Evolutionary conservation across 225 moss, liverwort and hornwort species (phyloP).

Genomic region (Bryoerythrophyllum caledonicum): DNA sequence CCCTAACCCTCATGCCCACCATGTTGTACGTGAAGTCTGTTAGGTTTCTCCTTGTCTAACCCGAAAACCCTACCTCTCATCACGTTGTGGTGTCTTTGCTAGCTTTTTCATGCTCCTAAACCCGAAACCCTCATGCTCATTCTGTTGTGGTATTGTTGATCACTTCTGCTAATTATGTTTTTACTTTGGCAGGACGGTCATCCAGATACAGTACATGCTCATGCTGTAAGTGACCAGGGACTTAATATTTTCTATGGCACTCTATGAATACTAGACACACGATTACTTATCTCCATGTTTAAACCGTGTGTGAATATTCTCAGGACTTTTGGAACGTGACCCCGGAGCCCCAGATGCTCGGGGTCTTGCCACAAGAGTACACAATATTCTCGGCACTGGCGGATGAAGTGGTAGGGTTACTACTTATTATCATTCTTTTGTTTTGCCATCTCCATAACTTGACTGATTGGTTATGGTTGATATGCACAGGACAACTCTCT

Average conservation of each 20-base stretch:
- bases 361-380: slow-evolving; percentile 49
- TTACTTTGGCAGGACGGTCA: slow-evolving; percentile 32
- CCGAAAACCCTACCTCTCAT: too few species aligned
- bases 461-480: not conserved
- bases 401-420: slow-evolving; percentile 38
- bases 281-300: not conserved
- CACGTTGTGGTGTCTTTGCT: too few species aligned
- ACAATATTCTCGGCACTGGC: slow-evolving; percentile 53
- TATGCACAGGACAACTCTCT: slow-evolving; percentile 51
- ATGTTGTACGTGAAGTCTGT: too few species aligned
- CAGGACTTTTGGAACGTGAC: slow-evolving; percentile 57
- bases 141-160: too few species aligned
- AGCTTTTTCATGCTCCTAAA: too few species aligned
- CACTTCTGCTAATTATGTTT: not conserved
- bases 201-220: slow-evolving; percentile 29
- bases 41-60: too few species aligned
- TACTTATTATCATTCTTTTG: not conserved
- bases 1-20: too few species aligned
- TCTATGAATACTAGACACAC: not conserved
- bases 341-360: slow-evolving; percentile 52
- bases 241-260: not conserved
- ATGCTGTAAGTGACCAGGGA: slow-evolving; percentile 25
- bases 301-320: not conserved
- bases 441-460: not conserved
- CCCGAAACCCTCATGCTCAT: too few species aligned